A percentile compares a stretch with the other conserved stretches of the same genome.
These are phyloP conservation scores for Hebeloma cylindrosporum DNA, from an alignment of 768 basidiomycete genomes.

Conservation along the genomic window DNA sequence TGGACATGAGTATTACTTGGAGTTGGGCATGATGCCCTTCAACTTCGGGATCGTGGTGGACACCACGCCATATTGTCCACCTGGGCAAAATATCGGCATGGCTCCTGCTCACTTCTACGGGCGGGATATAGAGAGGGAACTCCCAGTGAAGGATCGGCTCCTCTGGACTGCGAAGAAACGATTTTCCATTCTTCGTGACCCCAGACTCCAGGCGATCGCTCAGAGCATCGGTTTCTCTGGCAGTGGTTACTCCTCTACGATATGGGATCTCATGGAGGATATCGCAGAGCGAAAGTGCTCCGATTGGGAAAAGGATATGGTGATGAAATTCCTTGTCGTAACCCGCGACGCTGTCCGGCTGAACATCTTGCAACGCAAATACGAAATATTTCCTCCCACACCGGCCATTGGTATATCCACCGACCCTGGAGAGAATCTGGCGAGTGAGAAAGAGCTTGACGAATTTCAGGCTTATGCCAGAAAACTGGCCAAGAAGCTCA, in stretches of 20 bases:
- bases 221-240: conserved; percentile 5
- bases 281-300: conserved; percentile 24
- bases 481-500: conserved; percentile 26
- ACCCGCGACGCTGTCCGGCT: background rate
- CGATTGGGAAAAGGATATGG: conserved; percentile 22
- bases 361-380: conserved; percentile 8
- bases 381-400: conserved; percentile 20
- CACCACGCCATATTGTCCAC: conserved; percentile 13
- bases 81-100: conserved; percentile 7
- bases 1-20: conserved; percentile 40
- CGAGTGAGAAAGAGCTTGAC: conserved; percentile 17
- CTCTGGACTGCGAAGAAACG: conserved; percentile 8
- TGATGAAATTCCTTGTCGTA: conserved; percentile 11
- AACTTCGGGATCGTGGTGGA: conserved; percentile 29
- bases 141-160: background rate
- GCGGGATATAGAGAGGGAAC: conserved; percentile 8
- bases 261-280: conserved; percentile 31
- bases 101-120: conserved; percentile 27
- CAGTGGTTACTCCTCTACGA: conserved; percentile 10
- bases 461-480: conserved; percentile 26
- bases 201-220: conserved; percentile 18
- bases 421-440: conserved; percentile 24
- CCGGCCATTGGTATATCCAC: conserved; percentile 20
- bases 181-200: conserved; percentile 30
- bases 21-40: conserved; percentile 42